A percentile compares a stretch with the other conserved stretches of the same genome.
Evolutionary conservation across 2,329 filamentous ascomycete genomes (phyloP).

Genomic region (Ceratocystis cacaofunesta): DNA sequence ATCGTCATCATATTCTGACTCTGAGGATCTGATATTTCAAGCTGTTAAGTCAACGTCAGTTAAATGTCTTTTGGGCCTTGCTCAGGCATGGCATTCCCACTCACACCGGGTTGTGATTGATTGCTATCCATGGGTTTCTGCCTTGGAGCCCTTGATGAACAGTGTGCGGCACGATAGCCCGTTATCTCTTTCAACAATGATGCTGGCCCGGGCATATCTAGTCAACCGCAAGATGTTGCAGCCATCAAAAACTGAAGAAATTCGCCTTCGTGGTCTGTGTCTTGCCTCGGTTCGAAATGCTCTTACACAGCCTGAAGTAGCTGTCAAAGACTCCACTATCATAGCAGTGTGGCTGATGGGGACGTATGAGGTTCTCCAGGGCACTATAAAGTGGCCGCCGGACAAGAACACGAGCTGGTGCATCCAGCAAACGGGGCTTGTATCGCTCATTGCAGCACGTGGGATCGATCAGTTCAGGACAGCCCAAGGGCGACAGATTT

Average conservation of each 20-base stretch:
- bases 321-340: slow-evolving; percentile 11
- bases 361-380: slow-evolving; percentile 14
- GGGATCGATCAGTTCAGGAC: slow-evolving; percentile 12
- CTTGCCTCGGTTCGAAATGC: slow-evolving; percentile 10
- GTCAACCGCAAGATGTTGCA: slow-evolving; percentile 11
- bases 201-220: slow-evolving; percentile 15
- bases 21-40: background rate
- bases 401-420: background rate
- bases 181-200: slow-evolving; percentile 12
- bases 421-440: slow-evolving; percentile 13
- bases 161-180: slow-evolving; percentile 8
- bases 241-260: slow-evolving; percentile 1
- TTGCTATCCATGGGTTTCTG: slow-evolving; percentile 17
- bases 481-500: slow-evolving; percentile 10
- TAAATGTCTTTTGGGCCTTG: background rate
- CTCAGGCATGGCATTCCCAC: slow-evolving; percentile 12
- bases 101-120: slow-evolving; percentile 14
- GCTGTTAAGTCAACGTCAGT: background rate
- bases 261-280: slow-evolving; percentile 7
- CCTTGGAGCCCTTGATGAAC: slow-evolving; percentile 15
- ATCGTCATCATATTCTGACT: background rate
- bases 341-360: slow-evolving; percentile 16
- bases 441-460: slow-evolving; percentile 11
- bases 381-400: slow-evolving; percentile 13
- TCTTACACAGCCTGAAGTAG: slow-evolving; percentile 1